Conservation (phyloP, 306 rosid species). For the Cucurbita maxima region DNA sequence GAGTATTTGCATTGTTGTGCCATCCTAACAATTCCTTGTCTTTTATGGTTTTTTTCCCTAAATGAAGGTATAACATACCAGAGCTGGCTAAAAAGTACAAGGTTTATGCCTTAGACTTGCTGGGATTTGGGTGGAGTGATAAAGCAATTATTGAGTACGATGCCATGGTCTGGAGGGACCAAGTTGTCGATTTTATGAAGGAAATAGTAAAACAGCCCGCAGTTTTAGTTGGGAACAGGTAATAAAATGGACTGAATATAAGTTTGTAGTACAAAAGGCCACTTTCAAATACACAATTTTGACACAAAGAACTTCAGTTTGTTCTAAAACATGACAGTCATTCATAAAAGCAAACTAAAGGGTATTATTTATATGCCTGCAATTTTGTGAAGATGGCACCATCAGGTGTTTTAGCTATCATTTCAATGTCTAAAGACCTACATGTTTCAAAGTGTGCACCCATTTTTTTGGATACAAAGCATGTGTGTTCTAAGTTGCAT, state of each 20-base stretch:
- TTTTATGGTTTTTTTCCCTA: neutral
- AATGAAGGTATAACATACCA: slow-evolving; percentile 73
- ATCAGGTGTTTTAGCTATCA: neutral
- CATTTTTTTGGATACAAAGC: neutral
- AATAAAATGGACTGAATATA: neutral
- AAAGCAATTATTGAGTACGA: slow-evolving; percentile 87
- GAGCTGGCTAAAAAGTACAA: slow-evolving; percentile 72
- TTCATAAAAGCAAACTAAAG: neutral
- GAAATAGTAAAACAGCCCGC: slow-evolving; percentile 83
- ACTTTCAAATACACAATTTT: neutral
- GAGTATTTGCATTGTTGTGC: neutral
- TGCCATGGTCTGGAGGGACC: slow-evolving; percentile 88
- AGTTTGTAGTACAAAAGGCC: neutral
- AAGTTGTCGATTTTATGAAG: slow-evolving; percentile 70
- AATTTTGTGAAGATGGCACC: neutral
- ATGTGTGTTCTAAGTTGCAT: neutral
- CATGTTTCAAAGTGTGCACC: neutral
- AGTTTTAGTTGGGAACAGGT: slow-evolving; percentile 86
- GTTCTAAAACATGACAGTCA: neutral
- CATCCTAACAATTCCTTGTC: neutral
- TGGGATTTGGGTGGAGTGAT: slow-evolving; percentile 98
- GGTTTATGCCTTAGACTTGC: slow-evolving; percentile 89
- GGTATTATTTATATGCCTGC: neutral
- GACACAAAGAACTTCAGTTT: neutral
- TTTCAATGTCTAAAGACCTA: neutral